phyloP scores from a whole-genome alignment of 257 asterid genomes.

The Knoxia roxburghii region DNA sequence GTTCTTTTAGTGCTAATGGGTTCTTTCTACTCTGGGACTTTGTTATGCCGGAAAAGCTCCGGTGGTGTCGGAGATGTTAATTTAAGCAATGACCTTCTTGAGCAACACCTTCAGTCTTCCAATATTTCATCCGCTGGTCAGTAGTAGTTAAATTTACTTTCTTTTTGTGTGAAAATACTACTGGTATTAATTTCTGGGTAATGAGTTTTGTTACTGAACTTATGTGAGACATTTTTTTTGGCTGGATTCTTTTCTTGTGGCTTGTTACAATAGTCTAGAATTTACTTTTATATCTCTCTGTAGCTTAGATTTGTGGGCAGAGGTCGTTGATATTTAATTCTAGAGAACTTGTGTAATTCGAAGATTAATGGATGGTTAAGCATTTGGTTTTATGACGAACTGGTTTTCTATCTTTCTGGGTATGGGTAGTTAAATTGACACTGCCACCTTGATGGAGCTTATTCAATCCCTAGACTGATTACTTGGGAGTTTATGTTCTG shows the following conservation, averaged over 20 bases:
- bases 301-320: background rate
- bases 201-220: background rate
- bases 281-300: background rate
- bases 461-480: background rate
- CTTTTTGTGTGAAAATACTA: too few species aligned
- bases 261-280: background rate
- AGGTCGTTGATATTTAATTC: too few species aligned
- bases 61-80: conserved; percentile 22
- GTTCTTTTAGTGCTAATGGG: conserved; percentile 64
- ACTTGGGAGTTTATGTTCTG: background rate
- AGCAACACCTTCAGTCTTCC: conserved; percentile 26
- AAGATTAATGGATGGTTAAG: background rate
- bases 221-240: too few species aligned
- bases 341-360: background rate
- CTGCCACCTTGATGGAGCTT: background rate
- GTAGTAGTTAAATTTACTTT: background rate
- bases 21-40: conserved; percentile 85
- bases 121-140: too few species aligned
- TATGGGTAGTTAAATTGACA: background rate
- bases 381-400: too few species aligned
- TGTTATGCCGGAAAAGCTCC: conserved; percentile 33
- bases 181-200: background rate
- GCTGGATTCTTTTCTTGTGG: background rate
- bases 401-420: conserved; percentile 7
- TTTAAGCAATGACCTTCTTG: conserved; percentile 26